Conservation (phyloP, 129 eudicot genomes). For the carrot (Daucus carota) region DNA sequence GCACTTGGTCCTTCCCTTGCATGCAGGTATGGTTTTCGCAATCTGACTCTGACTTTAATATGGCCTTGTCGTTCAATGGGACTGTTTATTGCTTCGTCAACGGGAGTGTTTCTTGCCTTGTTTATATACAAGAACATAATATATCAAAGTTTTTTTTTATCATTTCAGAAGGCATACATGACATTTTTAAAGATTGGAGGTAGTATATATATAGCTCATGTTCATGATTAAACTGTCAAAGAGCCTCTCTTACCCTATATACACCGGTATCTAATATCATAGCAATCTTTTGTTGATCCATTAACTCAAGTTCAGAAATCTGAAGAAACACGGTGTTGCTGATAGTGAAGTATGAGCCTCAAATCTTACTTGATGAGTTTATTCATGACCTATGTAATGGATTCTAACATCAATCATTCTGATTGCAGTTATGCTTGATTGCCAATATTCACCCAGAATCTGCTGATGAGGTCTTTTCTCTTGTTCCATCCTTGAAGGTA, state of each 20-base stretch:
- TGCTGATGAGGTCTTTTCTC: constrained; percentile 64
- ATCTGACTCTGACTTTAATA: too few relatives aligned
- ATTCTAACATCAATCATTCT: background rate
- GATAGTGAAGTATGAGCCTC: constrained; percentile 60
- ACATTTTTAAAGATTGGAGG: background rate
- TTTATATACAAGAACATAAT: background rate
- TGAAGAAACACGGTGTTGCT: constrained; percentile 54
- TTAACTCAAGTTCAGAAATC: constrained; percentile 61
- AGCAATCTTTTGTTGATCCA: constrained; percentile 12
- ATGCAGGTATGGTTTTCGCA: too few relatives aligned
- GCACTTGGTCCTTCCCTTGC: too few relatives aligned
- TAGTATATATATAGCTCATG: background rate
- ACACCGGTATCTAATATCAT: background rate
- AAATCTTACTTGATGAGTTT: constrained; percentile 1
- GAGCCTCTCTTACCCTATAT: background rate
- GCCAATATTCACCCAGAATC: constrained; percentile 64
- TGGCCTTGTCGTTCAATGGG: too few relatives aligned
- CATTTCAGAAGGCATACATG: background rate
- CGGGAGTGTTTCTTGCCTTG: background rate
- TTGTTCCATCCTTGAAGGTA: constrained; percentile 79
- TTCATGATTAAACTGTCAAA: background rate
- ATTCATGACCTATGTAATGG: background rate
- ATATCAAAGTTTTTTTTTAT: too few relatives aligned
- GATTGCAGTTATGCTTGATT: constrained; percentile 66
- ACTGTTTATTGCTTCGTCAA: too few relatives aligned